Conservation (phyloP, 768 basidiomycete genomes). For the Suillus hirtellus region DNA sequence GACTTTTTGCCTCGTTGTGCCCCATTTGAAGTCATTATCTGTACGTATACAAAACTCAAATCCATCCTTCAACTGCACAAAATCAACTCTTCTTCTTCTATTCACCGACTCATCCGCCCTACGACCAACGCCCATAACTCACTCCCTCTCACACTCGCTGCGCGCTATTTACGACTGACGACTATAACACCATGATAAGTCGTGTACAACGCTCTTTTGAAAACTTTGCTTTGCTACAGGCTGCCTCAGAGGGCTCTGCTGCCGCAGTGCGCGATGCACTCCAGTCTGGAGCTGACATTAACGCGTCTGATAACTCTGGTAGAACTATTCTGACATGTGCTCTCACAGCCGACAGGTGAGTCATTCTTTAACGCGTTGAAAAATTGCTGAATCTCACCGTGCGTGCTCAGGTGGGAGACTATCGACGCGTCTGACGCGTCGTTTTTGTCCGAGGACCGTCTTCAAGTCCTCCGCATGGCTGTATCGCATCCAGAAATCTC, state of each 20-base stretch:
- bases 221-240: slow-evolving; percentile 49
- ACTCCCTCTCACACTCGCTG: slow-evolving; percentile 6
- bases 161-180: slow-evolving; percentile 33
- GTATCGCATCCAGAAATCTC: slow-evolving; percentile 58
- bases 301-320: slow-evolving; percentile 60
- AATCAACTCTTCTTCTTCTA: slow-evolving; percentile 7
- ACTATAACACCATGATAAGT: slow-evolving; percentile 37
- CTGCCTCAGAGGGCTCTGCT: slow-evolving; percentile 58
- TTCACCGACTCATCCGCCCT: slow-evolving; percentile 20
- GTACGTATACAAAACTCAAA: slow-evolving; percentile 27
- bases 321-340: slow-evolving; percentile 67
- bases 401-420: slow-evolving; percentile 57
- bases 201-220: slow-evolving; percentile 40
- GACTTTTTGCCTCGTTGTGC: slow-evolving; percentile 14
- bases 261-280: slow-evolving; percentile 54
- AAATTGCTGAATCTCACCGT: slow-evolving; percentile 11
- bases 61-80: slow-evolving; percentile 8
- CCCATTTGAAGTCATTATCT: slow-evolving; percentile 25
- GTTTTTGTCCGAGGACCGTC: slow-evolving; percentile 56
- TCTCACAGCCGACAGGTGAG: slow-evolving; percentile 71
- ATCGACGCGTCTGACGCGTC: slow-evolving; percentile 73
- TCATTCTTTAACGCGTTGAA: slow-evolving; percentile 14
- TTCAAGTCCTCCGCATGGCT: slow-evolving; percentile 57
- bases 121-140: slow-evolving; percentile 11
- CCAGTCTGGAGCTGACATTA: slow-evolving; percentile 64